These are phyloP conservation scores for Mycosphaerella sp. DNA, from an alignment of 2,329 filamentous ascomycete species.

Conservation along the genomic window DNA sequence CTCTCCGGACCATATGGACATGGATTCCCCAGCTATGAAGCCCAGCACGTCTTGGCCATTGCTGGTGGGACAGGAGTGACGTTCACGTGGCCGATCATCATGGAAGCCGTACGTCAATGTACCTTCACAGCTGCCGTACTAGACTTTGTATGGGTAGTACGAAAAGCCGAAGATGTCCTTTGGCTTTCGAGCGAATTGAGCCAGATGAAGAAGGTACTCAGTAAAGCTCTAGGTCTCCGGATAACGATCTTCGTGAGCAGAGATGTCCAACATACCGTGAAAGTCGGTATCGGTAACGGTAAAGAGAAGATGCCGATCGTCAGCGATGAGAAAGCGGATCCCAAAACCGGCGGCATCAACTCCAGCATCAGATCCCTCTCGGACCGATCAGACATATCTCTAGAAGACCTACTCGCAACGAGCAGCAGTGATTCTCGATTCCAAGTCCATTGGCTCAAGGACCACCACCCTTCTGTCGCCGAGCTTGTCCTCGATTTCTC, in stretches of 20 bases:
- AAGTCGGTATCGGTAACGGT: slow-evolving; percentile 37
- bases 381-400: not conserved
- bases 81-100: slow-evolving; percentile 45
- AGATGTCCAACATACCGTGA: slow-evolving; percentile 2
- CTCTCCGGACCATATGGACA: slow-evolving; percentile 58
- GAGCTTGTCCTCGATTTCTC: slow-evolving; percentile 26
- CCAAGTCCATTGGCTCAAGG: slow-evolving; percentile 22
- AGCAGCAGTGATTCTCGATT: slow-evolving; percentile 17
- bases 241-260: slow-evolving; percentile 57
- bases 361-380: slow-evolving; percentile 1
- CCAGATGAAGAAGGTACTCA: slow-evolving; percentile 40
- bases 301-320: slow-evolving; percentile 1
- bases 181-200: slow-evolving; percentile 57
- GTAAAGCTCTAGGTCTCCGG: slow-evolving; percentile 38
- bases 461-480: slow-evolving; percentile 22
- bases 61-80: slow-evolving; percentile 56
- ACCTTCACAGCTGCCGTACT: slow-evolving; percentile 32
- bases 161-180: slow-evolving; percentile 48
- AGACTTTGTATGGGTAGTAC: slow-evolving; percentile 61
- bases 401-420: slow-evolving; percentile 15
- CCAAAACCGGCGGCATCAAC: not conserved
- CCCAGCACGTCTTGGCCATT: slow-evolving; percentile 25
- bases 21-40: slow-evolving; percentile 19
- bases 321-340: not conserved
- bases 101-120: slow-evolving; percentile 35